These are phyloP conservation scores for Usnea hakonensis DNA, from an alignment of 495 filamentous ascomycete genomes.

Conservation along the genomic window DNA sequence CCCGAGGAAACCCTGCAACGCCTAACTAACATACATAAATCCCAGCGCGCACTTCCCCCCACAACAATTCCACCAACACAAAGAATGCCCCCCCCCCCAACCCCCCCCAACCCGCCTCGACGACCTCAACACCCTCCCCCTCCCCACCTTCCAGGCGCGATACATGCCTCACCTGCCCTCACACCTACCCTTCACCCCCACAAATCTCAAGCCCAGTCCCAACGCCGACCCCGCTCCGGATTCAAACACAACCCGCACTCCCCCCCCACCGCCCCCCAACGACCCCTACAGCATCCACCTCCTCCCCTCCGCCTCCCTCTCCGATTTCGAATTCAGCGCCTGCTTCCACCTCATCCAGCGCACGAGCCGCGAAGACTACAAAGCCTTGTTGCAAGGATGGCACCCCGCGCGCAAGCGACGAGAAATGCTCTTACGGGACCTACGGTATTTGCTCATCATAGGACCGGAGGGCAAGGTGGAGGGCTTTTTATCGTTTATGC, in stretches of 20 bases:
- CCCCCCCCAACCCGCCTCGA: slow-evolving; percentile 4
- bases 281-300: slow-evolving; percentile 36
- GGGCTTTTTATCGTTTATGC: slow-evolving; percentile 77
- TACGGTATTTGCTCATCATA: slow-evolving; percentile 64
- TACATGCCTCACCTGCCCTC: no score
- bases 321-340: slow-evolving; percentile 45
- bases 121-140: slow-evolving; percentile 19
- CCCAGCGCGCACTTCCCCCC: no score
- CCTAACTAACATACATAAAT: no score
- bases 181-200: no score
- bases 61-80: no score
- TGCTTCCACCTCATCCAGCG: slow-evolving; percentile 65
- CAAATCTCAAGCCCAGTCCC: slow-evolving; percentile 13
- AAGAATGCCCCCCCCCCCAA: no score
- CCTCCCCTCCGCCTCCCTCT: slow-evolving; percentile 40
- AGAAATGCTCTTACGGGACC: slow-evolving; percentile 69
- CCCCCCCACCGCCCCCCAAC: not conserved
- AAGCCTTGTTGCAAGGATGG: slow-evolving; percentile 59
- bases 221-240: slow-evolving; percentile 4
- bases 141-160: slow-evolving; percentile 19
- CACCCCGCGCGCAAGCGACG: slow-evolving; percentile 55
- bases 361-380: slow-evolving; percentile 63
- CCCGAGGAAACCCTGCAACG: no score
- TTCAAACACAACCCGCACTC: no score
- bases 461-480: slow-evolving; percentile 9